Base-by-base conservation (phyloP, 2,329 filamentous ascomycete genomes). In the Paramyrothecium roridum region DNA sequence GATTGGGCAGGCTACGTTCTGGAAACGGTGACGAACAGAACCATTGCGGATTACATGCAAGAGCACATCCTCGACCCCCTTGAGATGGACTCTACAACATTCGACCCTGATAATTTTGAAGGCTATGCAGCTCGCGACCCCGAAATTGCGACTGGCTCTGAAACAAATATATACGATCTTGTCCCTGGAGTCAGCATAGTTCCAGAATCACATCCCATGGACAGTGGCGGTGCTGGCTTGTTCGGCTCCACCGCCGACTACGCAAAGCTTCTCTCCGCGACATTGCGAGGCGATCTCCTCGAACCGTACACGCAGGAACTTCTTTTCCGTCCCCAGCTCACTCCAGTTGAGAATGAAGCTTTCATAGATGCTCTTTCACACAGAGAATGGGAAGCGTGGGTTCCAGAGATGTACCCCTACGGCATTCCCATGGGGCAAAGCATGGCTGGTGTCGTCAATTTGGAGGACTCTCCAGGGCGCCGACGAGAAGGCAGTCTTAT, bases 1-100 rank as follows among this genome's bases (percentile, higher is more conserved):
- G 76, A 79, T 63, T 78, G 70, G 64, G 74, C 70, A 0, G 75
- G 74, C 13, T 53, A 69, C 8, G 63, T 72, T 1, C 61, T 78
- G 3, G 71, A 75, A 59, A 61, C 64, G 3, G 48, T 73, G 8
- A 70, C 67, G 12, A 66, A 65, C 12, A 56, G 60, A 52, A 53
- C 49, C 13, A 61, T 77, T 2, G 63, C 59, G 0, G 56, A 58
- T 11, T 70, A 64, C 56, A 61, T 65, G 59, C 45, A 55, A 34
- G 54, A 59, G 45, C 40, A 65, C 54, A 57, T 69, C 47, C 65
- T 66, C 20, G 34, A 47, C 19, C 65, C 63, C 8, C 57, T 68
- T n/a, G 63, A 61, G 4, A 65, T 68, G 65, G 26, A 17, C 13
- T 58, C 60, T 40, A 65, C 67, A 7, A 59, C 54, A 16, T 70